Evolutionary conservation across 768 basidiomycete genomes (phyloP), one percentile per base, ranked within the genome.

Genomic region (Pleurotus citrinopileatus): DNA sequence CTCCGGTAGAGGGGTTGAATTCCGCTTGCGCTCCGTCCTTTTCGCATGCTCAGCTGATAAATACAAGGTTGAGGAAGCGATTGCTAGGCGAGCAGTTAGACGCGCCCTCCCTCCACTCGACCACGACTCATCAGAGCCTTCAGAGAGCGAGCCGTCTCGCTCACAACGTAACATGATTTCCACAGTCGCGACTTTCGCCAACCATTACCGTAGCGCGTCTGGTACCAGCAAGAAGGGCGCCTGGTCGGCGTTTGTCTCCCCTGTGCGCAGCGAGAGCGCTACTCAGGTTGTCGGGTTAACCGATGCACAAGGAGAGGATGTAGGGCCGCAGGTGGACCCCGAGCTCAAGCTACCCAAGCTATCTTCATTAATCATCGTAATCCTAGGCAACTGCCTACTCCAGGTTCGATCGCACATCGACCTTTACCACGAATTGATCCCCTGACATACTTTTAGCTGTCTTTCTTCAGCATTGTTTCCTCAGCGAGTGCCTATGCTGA

Each of bases 381-480:
- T 82, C 2, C 28, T 63, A 25, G 69, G 73, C 36, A 80, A 77
- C 59, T 65, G 69, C 0, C 53, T 80, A 29, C 59, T 80, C 15
- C 80, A 81, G 70, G 81, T 81, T n/a, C 4, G 46, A 4, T 29
- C 17, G n/a, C 12, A 3, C 27, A 13, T 48, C 19, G 13, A 10
- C 4, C 3, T 22, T 15, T 29, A 29, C n/a, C 17, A 34, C 29
- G 19, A n/a, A n/a, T 50, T n/a, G 27, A 5, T 17, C 9, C 12
- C 3, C 27, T 20, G 20, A 34, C 36, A n/a, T 34, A n/a, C 32
- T 28, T 2, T 26, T 52, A 87, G 87, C 62, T 84, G 3, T 80
- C 83, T 0, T 88, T 88, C 68, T 89, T 86, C 65, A 79, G 87
- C 54, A 73, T 86, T 37, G 81, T 89, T 3, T 83, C 86, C 2